phyloP scores from a whole-genome alignment of 2,329 filamentous ascomycete genomes.

The Cytospora paraplurivora region DNA sequence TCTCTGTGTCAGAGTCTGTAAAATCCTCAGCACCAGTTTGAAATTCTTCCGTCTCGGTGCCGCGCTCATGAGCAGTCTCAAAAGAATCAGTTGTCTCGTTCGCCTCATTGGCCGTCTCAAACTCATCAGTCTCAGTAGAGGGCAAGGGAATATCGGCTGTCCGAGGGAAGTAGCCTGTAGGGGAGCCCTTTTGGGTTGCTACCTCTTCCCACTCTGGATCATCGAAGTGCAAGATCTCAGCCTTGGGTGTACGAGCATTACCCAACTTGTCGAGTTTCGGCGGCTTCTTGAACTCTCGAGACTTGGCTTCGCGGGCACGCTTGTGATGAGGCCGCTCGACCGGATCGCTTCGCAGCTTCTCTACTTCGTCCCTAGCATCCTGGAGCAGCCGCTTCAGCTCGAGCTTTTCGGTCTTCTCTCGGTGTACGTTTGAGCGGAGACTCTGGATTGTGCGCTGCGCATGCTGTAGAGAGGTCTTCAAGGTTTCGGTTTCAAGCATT shows the following conservation, averaged over 20 bases:
- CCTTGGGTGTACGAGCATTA: constrained; percentile 69
- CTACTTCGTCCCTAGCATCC: constrained; percentile 90
- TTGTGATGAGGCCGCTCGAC: constrained; percentile 44
- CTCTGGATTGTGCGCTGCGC: constrained; percentile 97
- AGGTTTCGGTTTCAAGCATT: constrained; percentile 90
- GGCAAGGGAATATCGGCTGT: constrained; percentile 27
- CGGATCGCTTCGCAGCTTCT: constrained; percentile 63
- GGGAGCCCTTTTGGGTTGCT: constrained; percentile 35
- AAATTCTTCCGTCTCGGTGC: constrained; percentile 91
- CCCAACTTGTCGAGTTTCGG: constrained; percentile 69
- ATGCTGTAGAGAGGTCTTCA: constrained; percentile 91
- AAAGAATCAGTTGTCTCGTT: constrained; percentile 73
- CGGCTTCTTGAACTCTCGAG: constrained; percentile 77
- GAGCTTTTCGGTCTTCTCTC: constrained; percentile 97
- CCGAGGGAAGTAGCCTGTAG: constrained; percentile 21
- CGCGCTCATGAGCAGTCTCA: constrained; percentile 73
- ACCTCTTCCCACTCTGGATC: constrained; percentile 89
- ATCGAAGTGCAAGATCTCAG: constrained; percentile 78
- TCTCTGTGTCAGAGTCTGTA: constrained; percentile 81
- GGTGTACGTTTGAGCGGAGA: constrained; percentile 89
- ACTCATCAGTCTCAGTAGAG: constrained; percentile 60
- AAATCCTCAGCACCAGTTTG: constrained; percentile 86
- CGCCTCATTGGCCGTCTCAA: constrained; percentile 83
- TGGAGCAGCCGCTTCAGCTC: constrained; percentile 94
- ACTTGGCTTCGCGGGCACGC: constrained; percentile 64